phyloP scores from a whole-genome alignment of 495 filamentous ascomycete species.

The Hyaloscypha bicolor region DNA sequence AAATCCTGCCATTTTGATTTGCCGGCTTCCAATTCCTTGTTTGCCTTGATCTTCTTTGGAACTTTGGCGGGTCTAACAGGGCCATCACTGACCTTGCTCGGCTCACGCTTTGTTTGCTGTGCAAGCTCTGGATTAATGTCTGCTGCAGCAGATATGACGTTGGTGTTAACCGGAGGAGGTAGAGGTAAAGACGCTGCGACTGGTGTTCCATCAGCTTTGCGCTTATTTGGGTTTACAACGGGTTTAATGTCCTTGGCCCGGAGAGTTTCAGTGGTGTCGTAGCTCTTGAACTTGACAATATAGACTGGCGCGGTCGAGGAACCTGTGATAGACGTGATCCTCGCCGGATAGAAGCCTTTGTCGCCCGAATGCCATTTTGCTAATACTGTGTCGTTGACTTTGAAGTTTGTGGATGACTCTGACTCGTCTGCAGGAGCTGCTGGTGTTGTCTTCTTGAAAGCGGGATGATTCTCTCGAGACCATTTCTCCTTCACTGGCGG shows the following conservation, averaged over 20 bases:
- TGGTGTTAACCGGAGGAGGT: constrained; percentile 45
- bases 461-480: constrained; percentile 72
- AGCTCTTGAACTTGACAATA: constrained; percentile 90
- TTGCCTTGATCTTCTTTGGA: constrained; percentile 84
- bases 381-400: constrained; percentile 87
- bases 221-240: constrained; percentile 70
- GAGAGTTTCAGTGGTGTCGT: constrained; percentile 84
- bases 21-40: constrained; percentile 82
- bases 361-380: constrained; percentile 92
- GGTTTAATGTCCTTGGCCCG: constrained; percentile 83
- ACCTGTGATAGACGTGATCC: constrained; percentile 91
- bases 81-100: constrained; percentile 68
- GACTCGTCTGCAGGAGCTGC: constrained; percentile 48
- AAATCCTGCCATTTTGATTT: constrained; percentile 97
- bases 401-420: constrained; percentile 58
- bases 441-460: constrained; percentile 57
- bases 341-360: constrained; percentile 86
- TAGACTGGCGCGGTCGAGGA: constrained; percentile 87
- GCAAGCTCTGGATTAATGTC: constrained; percentile 81
- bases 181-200: constrained; percentile 45
- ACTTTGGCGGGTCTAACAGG: constrained; percentile 64
- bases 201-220: constrained; percentile 85
- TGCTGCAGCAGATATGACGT: constrained; percentile 86
- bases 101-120: constrained; percentile 66
- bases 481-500: constrained; percentile 61